Evolutionary conservation across 441 rosid species (phyloP).

Genomic region (Arabidopsis hybrid): DNA sequence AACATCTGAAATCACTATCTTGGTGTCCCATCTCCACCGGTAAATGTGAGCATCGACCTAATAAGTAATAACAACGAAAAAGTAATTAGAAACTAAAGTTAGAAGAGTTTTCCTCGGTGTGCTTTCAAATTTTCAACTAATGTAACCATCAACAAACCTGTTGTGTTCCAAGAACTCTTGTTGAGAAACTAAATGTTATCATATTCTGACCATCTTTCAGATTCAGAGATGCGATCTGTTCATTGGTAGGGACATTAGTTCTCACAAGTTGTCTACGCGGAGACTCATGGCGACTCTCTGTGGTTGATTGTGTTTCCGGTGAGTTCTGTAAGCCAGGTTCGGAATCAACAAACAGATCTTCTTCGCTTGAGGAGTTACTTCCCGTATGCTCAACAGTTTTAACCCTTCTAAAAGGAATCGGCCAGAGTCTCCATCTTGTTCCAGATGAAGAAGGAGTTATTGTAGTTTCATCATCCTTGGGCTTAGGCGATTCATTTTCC

Average conservation of each 20-base stretch:
- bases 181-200: slow-evolving; percentile 84
- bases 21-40: slow-evolving; percentile 90
- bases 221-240: slow-evolving; percentile 85
- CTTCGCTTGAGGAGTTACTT: slow-evolving; percentile 77
- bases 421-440: slow-evolving; percentile 88
- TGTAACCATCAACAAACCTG: slow-evolving; percentile 58
- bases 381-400: slow-evolving; percentile 71
- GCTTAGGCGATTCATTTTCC: slow-evolving; percentile 50
- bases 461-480: slow-evolving; percentile 53
- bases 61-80: slow-evolving; percentile 40
- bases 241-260: slow-evolving; percentile 82
- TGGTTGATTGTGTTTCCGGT: slow-evolving; percentile 40
- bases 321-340: slow-evolving; percentile 62
- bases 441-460: slow-evolving; percentile 54
- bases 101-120: not conserved
- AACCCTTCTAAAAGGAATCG: slow-evolving; percentile 79
- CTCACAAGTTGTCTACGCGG: slow-evolving; percentile 73
- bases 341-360: slow-evolving; percentile 72
- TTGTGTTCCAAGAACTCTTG: slow-evolving; percentile 89
- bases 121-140: slow-evolving; percentile 26
- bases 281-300: slow-evolving; percentile 52
- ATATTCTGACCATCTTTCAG: slow-evolving; percentile 90
- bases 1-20: slow-evolving; percentile 90
- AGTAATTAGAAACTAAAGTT: slow-evolving; percentile 34
- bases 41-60: slow-evolving; percentile 89